Base-by-base conservation (phyloP, 1,139 yeast genomes). In the Hanseniaspora sp. region DNA sequence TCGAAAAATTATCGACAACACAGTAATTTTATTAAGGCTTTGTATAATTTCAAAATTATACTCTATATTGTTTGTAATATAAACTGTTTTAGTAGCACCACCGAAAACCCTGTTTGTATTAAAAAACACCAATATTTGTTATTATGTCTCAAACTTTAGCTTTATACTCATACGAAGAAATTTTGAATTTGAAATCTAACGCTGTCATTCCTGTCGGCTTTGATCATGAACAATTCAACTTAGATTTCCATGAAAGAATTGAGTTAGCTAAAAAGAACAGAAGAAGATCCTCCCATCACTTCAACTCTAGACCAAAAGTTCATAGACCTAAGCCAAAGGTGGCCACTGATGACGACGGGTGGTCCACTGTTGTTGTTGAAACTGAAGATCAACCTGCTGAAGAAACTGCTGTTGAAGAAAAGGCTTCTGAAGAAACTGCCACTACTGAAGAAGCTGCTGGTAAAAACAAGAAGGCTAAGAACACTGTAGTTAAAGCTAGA, bases 281-380 rank as follows among this genome's bases (percentile, higher is more conserved):
- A 67, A 75, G 83, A 71, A 77, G 85, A 71, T 74, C 78, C 53
- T 78, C 83, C 9, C 77, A 78, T 60, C 74, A 77, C 45, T 74
- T 71, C 42, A 71, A 70, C 58, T 72, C 61, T 15, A 77, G 72
- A 64, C 82, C 82, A 54, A 71, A 74, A 63, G 74, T 79, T 63
- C 75, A 80, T 64, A 81, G 78, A 67, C 78, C 78, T 71, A 74
- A 76, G 62, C 79, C 76, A 55, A 82, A 77, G 59, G 67, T 66
- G 34, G 62, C 65, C 34, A 67, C 75, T 30, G 94, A 83, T 64
- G 84, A 82, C 57, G 90, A 84, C 59, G 94, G 94, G 44, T 84
- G 92, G 92, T 84, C 84, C 56, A 82, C 90, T 33, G 72, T 79
- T 58, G 77, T 77, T 61, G 71, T 58, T 42, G 62, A 58, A 23